phyloP scores from a whole-genome alignment of 2,329 filamentous ascomycete genomes.

The Beauveria asiatica region DNA sequence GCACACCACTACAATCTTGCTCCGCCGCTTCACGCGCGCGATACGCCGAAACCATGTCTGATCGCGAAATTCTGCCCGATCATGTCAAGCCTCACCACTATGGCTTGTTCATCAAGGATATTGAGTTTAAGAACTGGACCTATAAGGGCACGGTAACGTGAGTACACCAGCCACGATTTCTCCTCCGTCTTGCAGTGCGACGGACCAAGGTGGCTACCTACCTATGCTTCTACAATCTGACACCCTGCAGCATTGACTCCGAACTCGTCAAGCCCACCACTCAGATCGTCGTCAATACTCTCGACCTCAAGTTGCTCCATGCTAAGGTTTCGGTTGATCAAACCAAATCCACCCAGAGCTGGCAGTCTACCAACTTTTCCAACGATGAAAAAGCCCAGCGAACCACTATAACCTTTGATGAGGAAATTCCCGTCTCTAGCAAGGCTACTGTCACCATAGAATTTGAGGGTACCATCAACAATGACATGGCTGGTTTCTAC shows the following conservation, averaged over 20 bases:
- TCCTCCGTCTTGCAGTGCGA: not conserved
- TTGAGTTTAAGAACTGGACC: conserved; percentile 66
- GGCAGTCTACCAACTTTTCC: conserved; percentile 57
- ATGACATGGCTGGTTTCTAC: conserved; percentile 89
- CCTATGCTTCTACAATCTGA: conserved; percentile 10
- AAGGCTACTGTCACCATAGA: conserved; percentile 60
- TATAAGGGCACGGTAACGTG: conserved; percentile 74
- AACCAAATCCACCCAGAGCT: conserved; percentile 46
- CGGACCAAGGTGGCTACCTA: not conserved
- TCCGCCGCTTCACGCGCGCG: conserved; percentile 8
- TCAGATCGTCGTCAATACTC: conserved; percentile 74
- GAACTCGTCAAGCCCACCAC: conserved; percentile 64
- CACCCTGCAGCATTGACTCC: conserved; percentile 54
- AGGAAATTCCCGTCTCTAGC: conserved; percentile 59
- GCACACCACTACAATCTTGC: not conserved
- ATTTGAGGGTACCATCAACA: conserved; percentile 78
- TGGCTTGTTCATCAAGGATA: conserved; percentile 67
- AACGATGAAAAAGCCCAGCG: conserved; percentile 83
- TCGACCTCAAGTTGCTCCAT: conserved; percentile 69
- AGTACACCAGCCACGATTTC: conserved; percentile 16
- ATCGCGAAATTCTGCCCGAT: conserved; percentile 54
- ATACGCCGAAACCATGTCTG: conserved; percentile 35
- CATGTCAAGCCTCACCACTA: conserved; percentile 79
- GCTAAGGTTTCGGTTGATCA: conserved; percentile 52
- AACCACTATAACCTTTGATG: conserved; percentile 66